These are phyloP conservation scores for Fusarium irregulare DNA, from an alignment of 2,329 filamentous ascomycete genomes.

Conservation along the genomic window DNA sequence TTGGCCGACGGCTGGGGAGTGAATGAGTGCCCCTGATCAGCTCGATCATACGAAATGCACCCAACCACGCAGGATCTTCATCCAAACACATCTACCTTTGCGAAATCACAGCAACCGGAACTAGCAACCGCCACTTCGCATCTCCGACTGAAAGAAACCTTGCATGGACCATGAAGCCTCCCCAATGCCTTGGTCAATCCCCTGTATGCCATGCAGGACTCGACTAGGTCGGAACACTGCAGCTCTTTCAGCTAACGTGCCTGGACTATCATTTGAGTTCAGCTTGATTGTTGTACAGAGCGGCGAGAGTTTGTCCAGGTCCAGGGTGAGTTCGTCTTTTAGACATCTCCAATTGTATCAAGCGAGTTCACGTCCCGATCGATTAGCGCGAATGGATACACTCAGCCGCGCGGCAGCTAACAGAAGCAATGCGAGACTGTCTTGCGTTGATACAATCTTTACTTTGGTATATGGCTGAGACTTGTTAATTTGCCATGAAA, in stretches of 20 bases:
- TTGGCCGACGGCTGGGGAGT: conserved; percentile 25
- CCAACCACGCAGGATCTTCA: conserved; percentile 19
- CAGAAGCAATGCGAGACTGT: neutral
- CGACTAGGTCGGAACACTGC: conserved; percentile 34
- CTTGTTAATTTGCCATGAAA: neutral
- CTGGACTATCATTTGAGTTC: conserved; percentile 28
- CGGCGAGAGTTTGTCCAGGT: conserved; percentile 16
- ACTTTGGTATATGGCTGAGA: neutral
- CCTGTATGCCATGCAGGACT: conserved; percentile 27
- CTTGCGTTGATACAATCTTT: neutral
- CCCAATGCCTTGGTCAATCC: conserved; percentile 22
- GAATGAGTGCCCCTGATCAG: conserved; percentile 11
- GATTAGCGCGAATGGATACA: neutral
- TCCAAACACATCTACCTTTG: conserved; percentile 10
- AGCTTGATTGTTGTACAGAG: conserved; percentile 36
- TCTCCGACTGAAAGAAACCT: conserved; percentile 13
- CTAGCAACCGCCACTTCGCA: conserved; percentile 43
- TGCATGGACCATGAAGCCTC: conserved; percentile 17
- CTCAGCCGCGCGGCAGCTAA: neutral
- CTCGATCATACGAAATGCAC: conserved; percentile 29
- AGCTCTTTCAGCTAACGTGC: conserved; percentile 30
- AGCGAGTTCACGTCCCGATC: neutral
- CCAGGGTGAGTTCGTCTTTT: neutral
- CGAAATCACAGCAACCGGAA: conserved; percentile 14
- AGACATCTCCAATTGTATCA: neutral